Percentiles rank a stretch among this genome's conserved stretches.
Conservation (phyloP, 192 early-diverging fungal genomes). For the Gonapodya prolifera region DNA sequence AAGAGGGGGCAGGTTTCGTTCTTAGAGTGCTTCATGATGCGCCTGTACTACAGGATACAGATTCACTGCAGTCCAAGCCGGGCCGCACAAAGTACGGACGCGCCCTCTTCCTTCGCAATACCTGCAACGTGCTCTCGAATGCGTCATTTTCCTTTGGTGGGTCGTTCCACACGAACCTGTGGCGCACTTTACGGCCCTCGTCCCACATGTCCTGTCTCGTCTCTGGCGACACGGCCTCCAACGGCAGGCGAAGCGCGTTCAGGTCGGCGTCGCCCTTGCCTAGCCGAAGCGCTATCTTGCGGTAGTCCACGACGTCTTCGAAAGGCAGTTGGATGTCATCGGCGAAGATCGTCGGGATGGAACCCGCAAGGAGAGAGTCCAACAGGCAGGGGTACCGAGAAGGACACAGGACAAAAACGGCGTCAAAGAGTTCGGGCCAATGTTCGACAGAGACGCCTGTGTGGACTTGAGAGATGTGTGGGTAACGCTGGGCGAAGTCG, state of each 20-base stretch:
- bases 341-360: slow-evolving; percentile 17
- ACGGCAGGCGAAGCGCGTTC: neutral
- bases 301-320: slow-evolving; percentile 16
- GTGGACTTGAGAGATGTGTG: slow-evolving; percentile 9
- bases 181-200: neutral
- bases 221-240: neutral
- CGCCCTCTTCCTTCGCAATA: too few species aligned
- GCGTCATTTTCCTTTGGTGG: slow-evolving; percentile 11
- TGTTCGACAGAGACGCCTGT: slow-evolving; percentile 7
- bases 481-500: slow-evolving; percentile 5
- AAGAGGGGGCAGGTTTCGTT: too few species aligned
- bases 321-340: slow-evolving; percentile 17
- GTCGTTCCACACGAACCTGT: slow-evolving; percentile 14
- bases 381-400: slow-evolving; percentile 18
- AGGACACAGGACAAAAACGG: slow-evolving; percentile 19
- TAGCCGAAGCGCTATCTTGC: slow-evolving; percentile 8
- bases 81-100: too few species aligned
- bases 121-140: too few species aligned
- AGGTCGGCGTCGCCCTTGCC: slow-evolving; percentile 10
- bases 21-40: too few species aligned
- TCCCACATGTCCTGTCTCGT: slow-evolving; percentile 1
- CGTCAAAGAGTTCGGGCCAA: slow-evolving; percentile 16
- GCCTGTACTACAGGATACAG: too few species aligned
- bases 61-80: too few species aligned
- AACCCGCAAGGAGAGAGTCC: slow-evolving; percentile 15